Conservation (phyloP, 2,329 filamentous ascomycete genomes). For the Bipolaris sorokiniana region DNA sequence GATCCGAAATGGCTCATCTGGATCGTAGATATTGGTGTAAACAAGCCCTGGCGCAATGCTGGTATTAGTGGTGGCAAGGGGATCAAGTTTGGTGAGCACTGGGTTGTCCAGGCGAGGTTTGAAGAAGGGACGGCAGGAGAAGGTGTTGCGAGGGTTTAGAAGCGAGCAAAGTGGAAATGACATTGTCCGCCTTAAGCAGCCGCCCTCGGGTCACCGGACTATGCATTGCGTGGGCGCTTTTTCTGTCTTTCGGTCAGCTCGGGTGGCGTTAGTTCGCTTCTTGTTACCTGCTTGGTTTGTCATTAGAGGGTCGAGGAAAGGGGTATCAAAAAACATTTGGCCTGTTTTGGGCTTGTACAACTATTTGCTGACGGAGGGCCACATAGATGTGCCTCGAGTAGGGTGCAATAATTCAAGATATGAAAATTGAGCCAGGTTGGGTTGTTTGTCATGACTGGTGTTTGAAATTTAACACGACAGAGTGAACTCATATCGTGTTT, state of each 20-base stretch:
- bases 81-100: conserved; percentile 85
- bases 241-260: neutral
- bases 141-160: conserved; percentile 10
- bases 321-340: neutral
- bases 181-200: neutral
- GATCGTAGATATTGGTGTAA: conserved; percentile 86
- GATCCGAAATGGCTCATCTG: conserved; percentile 74
- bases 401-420: neutral
- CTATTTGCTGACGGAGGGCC: neutral
- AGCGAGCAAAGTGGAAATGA: neutral
- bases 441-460: neutral
- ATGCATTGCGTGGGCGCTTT: conserved; percentile 18
- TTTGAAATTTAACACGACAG: no score
- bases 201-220: neutral
- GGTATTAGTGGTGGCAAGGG: conserved; percentile 81
- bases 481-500: no score
- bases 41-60: conserved; percentile 83
- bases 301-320: neutral
- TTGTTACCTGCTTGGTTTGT: neutral
- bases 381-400: neutral
- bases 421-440: neutral
- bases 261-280: neutral
- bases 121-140: conserved; percentile 22
- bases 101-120: conserved; percentile 75
- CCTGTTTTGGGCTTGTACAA: neutral